Base-by-base conservation (phyloP, 768 basidiomycete species). In the Bullera alba region DNA sequence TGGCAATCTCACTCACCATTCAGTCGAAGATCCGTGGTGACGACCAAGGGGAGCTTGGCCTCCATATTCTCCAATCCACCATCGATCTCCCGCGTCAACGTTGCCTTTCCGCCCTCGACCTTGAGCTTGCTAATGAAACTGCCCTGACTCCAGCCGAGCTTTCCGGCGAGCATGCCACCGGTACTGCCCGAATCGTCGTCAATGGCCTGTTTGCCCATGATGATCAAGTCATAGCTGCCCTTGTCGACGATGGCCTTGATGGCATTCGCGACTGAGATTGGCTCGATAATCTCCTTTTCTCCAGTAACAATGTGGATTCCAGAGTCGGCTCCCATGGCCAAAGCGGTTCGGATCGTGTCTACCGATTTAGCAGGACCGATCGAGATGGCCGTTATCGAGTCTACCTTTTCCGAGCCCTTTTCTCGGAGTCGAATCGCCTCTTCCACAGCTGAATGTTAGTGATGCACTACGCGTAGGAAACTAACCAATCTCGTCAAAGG, bases 201-300 rank as follows among this genome's bases (percentile, higher is more conserved):
- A 60, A 99, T 99, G 14, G 93, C 85, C 73, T 99, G 95, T 75
- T 99, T 99, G 2, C 95, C 95, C 75, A 96, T 78, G 48, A 99
- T 91, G 32, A 99, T 86, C 49, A 97, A 60, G 63, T 97, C 93
- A 7, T 87, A 79, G 30, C 75, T 77, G 5, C 34, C 34, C 28
- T 78, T 77, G 45, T 81, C 77, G 46, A 96, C 84, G 61, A 91
- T 60, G 2, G 83, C 85, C 34, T 79, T 79, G 53, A 99, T 79
- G 1, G 87, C 82, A 65, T 87, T 85, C 36, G 93, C 93, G 30
- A 99, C 82, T 2, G 84, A 83, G 38, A 99, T 82, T 8, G 95
- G 95, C 69, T 99, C 95, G 82, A 70, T 50, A 65, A 71, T 0
- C 83, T 84, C 6, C 78, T 77, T 74, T 48, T 91, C 90, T 15